phyloP scores from a whole-genome alignment of 805 yeast species.

The Danielozyma ontarioensis region DNA sequence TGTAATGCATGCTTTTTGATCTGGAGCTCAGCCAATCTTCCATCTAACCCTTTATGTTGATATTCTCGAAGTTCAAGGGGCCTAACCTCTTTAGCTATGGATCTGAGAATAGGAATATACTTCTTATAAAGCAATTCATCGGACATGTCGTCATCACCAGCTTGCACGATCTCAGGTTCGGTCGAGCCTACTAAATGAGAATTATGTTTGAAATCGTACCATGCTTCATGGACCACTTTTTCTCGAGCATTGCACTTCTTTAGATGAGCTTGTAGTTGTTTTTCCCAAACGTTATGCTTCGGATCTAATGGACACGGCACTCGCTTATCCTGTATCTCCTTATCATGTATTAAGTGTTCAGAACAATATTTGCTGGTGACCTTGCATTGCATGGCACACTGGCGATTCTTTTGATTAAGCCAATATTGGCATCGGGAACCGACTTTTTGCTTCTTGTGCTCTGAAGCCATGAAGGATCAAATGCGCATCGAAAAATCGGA shows the following conservation, averaged over 20 bases:
- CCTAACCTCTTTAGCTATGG: constrained; percentile 8
- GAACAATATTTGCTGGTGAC: constrained; percentile 50
- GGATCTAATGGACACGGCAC: constrained; percentile 77
- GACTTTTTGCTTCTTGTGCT: constrained; percentile 1
- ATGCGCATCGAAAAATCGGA: no score
- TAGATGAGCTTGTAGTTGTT: constrained; percentile 51
- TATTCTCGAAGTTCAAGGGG: constrained; percentile 12
- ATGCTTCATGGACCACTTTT: constrained; percentile 34
- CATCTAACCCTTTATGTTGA: constrained; percentile 25
- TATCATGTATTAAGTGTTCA: constrained; percentile 44
- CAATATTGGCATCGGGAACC: constrained; percentile 41
- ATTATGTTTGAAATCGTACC: constrained; percentile 36
- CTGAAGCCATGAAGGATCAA: no score
- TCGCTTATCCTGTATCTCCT: constrained; percentile 27
- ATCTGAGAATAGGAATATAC: constrained; percentile 13
- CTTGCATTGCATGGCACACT: constrained; percentile 59
- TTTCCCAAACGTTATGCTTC: constrained; percentile 65
- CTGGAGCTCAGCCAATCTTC: constrained; percentile 43
- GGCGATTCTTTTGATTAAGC: constrained; percentile 45
- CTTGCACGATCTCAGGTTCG: constrained; percentile 13
- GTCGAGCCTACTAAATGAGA: constrained; percentile 5
- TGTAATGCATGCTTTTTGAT: constrained; percentile 76
- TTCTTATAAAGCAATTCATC: constrained; percentile 8
- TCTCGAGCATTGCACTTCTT: constrained; percentile 53
- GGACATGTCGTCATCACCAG: constrained; percentile 18